These are phyloP conservation scores for Liriodendron chinense DNA, from an alignment of 164 flowering plant genomes.

Conservation along the genomic window DNA sequence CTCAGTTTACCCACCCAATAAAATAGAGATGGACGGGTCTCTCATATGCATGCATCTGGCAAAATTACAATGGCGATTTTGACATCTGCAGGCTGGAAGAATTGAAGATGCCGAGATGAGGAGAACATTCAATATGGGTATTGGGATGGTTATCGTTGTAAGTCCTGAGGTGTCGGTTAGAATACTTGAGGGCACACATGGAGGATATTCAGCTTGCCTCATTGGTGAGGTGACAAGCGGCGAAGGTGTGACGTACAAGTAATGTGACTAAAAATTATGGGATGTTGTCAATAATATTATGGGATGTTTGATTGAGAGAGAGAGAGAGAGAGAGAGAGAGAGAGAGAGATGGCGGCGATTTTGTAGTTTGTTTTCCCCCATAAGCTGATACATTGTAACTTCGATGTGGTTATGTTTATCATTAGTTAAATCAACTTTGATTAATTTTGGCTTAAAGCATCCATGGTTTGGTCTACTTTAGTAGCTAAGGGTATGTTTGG, in stretches of 20 bases:
- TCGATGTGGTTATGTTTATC: no score
- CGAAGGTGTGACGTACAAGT: slow-evolving; percentile 42
- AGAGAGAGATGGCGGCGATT: no score
- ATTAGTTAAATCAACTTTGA: no score
- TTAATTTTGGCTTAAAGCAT: no score
- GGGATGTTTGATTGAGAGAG: no score
- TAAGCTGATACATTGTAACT: no score
- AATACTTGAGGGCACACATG: slow-evolving; percentile 41
- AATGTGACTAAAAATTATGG: neutral
- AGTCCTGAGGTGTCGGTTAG: slow-evolving; percentile 57
- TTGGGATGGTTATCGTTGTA: slow-evolving; percentile 82
- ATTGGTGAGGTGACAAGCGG: slow-evolving; percentile 65
- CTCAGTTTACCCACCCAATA: no score
- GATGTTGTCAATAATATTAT: no score
- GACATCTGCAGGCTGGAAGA: slow-evolving; percentile 53
- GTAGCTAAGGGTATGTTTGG: no score
- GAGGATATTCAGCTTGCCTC: slow-evolving; percentile 24
- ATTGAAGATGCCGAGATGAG: slow-evolving; percentile 83
- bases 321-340: no score
- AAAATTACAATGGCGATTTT: neutral
- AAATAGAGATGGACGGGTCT: neutral
- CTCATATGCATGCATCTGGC: neutral
- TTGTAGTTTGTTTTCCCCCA: no score
- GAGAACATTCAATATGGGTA: slow-evolving; percentile 88
- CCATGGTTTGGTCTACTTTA: no score